Evolutionary conservation across 2,329 filamentous ascomycete species (phyloP).

Genomic region (Monilinia laxa): DNA sequence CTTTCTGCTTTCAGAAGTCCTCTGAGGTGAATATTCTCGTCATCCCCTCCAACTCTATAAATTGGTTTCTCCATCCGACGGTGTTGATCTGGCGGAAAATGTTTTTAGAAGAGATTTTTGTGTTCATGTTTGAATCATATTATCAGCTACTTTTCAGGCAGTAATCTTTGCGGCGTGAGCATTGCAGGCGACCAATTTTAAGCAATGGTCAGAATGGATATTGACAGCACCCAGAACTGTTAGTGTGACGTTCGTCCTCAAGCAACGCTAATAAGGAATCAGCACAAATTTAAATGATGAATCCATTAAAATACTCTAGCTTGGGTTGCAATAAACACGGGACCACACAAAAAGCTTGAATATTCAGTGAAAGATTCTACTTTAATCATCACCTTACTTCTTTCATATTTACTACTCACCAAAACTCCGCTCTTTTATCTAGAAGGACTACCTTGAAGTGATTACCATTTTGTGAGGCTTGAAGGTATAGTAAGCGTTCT

Average conservation of each 20-base stretch:
- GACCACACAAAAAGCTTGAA: neutral
- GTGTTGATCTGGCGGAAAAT: too few species aligned
- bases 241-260: neutral
- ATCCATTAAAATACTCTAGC: too few species aligned
- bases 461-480: neutral
- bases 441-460: fast-evolving
- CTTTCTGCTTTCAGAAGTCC: neutral
- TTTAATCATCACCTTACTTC: neutral
- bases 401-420: neutral
- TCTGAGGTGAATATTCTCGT: neutral
- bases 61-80: neutral
- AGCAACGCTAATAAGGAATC: too few species aligned
- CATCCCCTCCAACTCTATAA: too few species aligned
- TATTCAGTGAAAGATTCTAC: neutral
- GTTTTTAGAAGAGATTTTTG: neutral
- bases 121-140: neutral
- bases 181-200: too few species aligned
- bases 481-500: too few species aligned
- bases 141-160: fast-evolving
- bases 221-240: neutral
- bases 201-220: neutral
- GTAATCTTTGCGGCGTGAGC: too few species aligned
- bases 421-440: neutral
- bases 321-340: neutral
- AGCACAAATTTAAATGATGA: neutral